Conservation (phyloP, 495 filamentous ascomycete genomes). For the Aspergillus sparsus region DNA sequence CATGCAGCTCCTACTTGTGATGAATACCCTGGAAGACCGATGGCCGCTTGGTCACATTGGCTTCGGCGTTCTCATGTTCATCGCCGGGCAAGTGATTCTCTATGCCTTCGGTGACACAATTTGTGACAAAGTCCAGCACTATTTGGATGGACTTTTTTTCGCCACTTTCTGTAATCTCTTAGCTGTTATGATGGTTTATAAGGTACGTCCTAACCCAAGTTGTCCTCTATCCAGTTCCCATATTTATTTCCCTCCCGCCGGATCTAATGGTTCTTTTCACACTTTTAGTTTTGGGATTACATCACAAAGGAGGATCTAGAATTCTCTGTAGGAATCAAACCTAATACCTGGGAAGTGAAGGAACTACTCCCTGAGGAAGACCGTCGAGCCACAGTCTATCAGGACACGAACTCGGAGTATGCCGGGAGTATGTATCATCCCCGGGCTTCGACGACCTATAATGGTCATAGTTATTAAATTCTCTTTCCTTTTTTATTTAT, state of each 20-base stretch:
- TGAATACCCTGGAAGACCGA: conserved; percentile 87
- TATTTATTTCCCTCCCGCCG: background rate
- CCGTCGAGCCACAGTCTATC: conserved; percentile 72
- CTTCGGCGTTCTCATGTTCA: conserved; percentile 91
- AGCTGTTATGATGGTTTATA: conserved; percentile 99
- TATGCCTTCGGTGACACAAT: conserved; percentile 87
- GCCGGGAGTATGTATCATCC: conserved; percentile 61
- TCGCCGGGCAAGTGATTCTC: conserved; percentile 87
- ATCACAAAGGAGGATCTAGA: conserved; percentile 98
- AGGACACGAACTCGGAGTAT: conserved; percentile 64
- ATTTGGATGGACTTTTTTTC: conserved; percentile 93
- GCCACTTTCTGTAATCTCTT: conserved; percentile 91
- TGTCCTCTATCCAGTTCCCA: background rate
- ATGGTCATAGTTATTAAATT: conserved; percentile 37
- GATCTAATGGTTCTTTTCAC: conserved; percentile 17
- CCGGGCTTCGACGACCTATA: conserved; percentile 37
- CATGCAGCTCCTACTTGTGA: conserved; percentile 84
- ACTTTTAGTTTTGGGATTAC: conserved; percentile 89
- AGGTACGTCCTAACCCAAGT: conserved; percentile 56
- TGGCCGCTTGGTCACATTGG: conserved; percentile 93
- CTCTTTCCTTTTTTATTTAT: background rate
- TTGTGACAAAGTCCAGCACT: conserved; percentile 85
- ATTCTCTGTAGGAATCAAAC: conserved; percentile 92
- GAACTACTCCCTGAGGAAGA: conserved; percentile 90
- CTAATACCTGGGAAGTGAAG: conserved; percentile 99